phyloP scores from a whole-genome alignment of 176 grass and related monocot genomes.

The Secale cereale region DNA sequence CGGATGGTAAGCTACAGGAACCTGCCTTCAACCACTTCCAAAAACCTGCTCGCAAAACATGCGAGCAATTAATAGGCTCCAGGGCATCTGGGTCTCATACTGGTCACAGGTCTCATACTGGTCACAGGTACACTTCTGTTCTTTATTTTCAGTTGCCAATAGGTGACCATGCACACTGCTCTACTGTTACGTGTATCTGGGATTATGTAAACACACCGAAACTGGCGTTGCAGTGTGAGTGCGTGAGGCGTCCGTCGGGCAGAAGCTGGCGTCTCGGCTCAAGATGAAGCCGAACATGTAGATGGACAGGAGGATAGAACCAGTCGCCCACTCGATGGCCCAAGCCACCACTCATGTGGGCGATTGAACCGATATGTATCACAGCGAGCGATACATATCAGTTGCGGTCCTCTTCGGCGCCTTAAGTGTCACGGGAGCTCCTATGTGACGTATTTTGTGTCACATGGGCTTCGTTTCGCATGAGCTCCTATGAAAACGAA shows the following conservation, averaged over 20 bases:
- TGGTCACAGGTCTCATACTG: conserved; percentile 85
- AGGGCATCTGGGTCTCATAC: conserved; percentile 70
- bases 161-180: neutral
- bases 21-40: too few species aligned
- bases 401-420: too few species aligned
- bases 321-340: neutral
- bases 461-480: too few species aligned
- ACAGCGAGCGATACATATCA: too few species aligned
- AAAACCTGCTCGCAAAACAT: too few species aligned
- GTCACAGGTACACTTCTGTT: conserved; percentile 50
- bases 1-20: too few species aligned
- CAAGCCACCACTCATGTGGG: too few species aligned
- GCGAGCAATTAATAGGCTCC: neutral
- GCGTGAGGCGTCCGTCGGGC: conserved; percentile 60
- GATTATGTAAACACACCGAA: neutral
- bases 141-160: neutral
- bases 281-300: conserved; percentile 72
- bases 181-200: neutral
- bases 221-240: conserved; percentile 61
- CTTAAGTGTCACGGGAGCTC: too few species aligned
- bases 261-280: conserved; percentile 67
- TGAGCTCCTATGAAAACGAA: too few species aligned
- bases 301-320: neutral
- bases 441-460: too few species aligned
- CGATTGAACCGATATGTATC: too few species aligned